Percentiles rank a stretch among this genome's conserved stretches.
phyloP scores from a whole-genome alignment of 176 grass and related monocot species.

The Musa acuminata region DNA sequence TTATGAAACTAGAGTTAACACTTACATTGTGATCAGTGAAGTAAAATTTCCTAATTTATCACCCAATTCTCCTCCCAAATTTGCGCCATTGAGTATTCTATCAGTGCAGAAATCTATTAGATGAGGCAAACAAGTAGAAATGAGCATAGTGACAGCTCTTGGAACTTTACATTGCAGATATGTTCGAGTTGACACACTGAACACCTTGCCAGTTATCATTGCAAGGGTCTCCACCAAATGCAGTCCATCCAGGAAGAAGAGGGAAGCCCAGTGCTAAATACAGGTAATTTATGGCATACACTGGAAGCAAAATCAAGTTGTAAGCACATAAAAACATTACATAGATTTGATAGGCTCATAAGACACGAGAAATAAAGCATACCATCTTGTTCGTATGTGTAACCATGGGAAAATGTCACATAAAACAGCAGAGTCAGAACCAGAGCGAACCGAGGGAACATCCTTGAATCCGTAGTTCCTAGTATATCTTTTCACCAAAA shows the following conservation, averaged over 20 bases:
- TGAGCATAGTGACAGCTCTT: not conserved
- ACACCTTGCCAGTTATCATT: slow-evolving; percentile 79
- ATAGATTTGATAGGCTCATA: not conserved
- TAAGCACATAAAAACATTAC: too few relatives aligned
- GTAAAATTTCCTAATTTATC: slow-evolving; percentile 59
- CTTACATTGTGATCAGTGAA: slow-evolving; percentile 67
- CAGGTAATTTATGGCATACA: slow-evolving; percentile 84
- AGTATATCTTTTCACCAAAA: not conserved
- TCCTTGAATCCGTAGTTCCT: not conserved
- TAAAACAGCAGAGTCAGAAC: not conserved
- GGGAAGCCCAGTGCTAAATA: slow-evolving; percentile 65
- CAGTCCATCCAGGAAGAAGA: slow-evolving; percentile 62
- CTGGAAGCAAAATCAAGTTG: slow-evolving; percentile 23
- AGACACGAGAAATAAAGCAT: too few relatives aligned
- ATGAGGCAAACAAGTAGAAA: not conserved
- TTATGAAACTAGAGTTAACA: not conserved
- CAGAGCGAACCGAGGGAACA: not conserved
- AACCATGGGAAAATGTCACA: not conserved
- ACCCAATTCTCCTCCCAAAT: slow-evolving; percentile 61
- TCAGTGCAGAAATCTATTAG: slow-evolving; percentile 17
- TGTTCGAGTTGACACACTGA: slow-evolving; percentile 54
- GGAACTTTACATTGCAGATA: slow-evolving; percentile 67
- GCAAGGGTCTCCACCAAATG: slow-evolving; percentile 77
- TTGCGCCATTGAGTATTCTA: slow-evolving; percentile 52
- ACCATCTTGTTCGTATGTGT: slow-evolving; percentile 19